phyloP scores from a whole-genome alignment of 352 stramenopile genomes.

The Globisporangium nagaii region DNA sequence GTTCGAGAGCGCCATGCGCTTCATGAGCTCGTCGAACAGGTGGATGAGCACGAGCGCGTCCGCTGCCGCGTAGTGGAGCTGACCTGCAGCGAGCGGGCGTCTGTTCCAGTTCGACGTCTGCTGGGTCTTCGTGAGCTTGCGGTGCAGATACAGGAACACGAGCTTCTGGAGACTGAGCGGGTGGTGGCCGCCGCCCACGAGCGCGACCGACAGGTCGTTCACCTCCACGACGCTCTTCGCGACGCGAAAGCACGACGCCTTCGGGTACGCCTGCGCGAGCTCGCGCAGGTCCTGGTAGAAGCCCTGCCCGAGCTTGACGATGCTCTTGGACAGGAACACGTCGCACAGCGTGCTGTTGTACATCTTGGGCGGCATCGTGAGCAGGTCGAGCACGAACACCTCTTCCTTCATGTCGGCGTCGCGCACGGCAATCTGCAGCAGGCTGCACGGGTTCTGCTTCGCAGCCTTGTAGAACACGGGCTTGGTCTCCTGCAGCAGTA shows the following conservation, averaged over 20 bases:
- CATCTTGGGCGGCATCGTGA: constrained; percentile 40
- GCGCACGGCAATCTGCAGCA: constrained; percentile 66
- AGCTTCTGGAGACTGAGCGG: constrained; percentile 74
- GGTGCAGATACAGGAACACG: constrained; percentile 65
- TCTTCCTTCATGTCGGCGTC: constrained; percentile 42
- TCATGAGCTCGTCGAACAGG: constrained; percentile 52
- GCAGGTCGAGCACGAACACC: constrained; percentile 71
- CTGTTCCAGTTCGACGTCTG: constrained; percentile 78
- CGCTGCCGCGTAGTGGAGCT: constrained; percentile 67
- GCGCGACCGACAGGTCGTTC: constrained; percentile 63
- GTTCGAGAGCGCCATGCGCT: constrained; percentile 20
- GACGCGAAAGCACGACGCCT: constrained; percentile 61
- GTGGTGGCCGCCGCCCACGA: constrained; percentile 36
- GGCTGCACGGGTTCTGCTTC: constrained; percentile 34
- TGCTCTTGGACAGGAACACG: constrained; percentile 58
- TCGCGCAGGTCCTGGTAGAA: constrained; percentile 63
- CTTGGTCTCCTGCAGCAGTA: constrained; percentile 48
- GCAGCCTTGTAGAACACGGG: constrained; percentile 41
- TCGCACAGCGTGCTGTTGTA: constrained; percentile 56
- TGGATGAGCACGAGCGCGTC: constrained; percentile 72
- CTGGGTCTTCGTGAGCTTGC: constrained; percentile 68
- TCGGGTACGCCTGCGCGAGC: constrained; percentile 50
- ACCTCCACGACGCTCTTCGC: constrained; percentile 66
- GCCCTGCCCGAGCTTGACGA: constrained; percentile 65
- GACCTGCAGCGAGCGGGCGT: constrained; percentile 39